Evolutionary conservation across 2,329 filamentous ascomycete genomes (phyloP).

Genomic region (Aspergillus brasiliensis): DNA sequence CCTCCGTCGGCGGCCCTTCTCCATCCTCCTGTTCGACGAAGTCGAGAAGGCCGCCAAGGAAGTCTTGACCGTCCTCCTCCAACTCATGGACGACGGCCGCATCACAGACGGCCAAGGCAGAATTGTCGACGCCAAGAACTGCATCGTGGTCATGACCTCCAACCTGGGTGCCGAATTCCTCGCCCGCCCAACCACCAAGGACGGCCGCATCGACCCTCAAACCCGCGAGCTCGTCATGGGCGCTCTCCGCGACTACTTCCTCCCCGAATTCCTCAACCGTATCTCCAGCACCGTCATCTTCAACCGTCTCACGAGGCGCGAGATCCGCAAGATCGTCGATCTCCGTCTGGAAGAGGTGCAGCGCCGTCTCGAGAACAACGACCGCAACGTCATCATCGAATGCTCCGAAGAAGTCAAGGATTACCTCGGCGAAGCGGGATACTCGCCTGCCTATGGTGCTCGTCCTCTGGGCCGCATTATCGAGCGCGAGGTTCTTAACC

Average conservation of each 20-base stretch:
- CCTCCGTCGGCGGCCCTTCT: slow-evolving; percentile 92
- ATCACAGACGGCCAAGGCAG: slow-evolving; percentile 98
- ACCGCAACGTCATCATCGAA: slow-evolving; percentile 81
- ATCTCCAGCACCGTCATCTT: slow-evolving; percentile 97
- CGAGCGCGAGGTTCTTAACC: slow-evolving; percentile 95
- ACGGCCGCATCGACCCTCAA: slow-evolving; percentile 81
- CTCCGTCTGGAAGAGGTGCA: slow-evolving; percentile 86
- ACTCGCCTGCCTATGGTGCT: slow-evolving; percentile 93
- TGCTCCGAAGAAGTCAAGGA: slow-evolving; percentile 85
- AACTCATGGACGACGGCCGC: slow-evolving; percentile 98
- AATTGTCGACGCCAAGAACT: slow-evolving; percentile 93
- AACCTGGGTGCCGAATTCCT: slow-evolving; percentile 95
- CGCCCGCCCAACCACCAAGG: slow-evolving; percentile 72
- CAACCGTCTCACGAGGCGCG: slow-evolving; percentile 85
- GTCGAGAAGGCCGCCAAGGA: slow-evolving; percentile 99
- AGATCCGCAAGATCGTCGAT: slow-evolving; percentile 96
- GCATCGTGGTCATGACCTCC: slow-evolving; percentile 98
- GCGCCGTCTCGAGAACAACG: slow-evolving; percentile 82
- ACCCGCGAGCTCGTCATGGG: slow-evolving; percentile 90
- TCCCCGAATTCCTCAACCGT: slow-evolving; percentile 97
- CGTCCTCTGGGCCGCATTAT: slow-evolving; percentile 86
- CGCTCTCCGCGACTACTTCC: slow-evolving; percentile 89
- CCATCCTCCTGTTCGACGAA: slow-evolving; percentile 95
- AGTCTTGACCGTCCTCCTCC: slow-evolving; percentile 92
- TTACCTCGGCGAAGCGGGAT: slow-evolving; percentile 87